These are phyloP conservation scores for Thelonectria rubi DNA, from an alignment of 2,329 filamentous ascomycete genomes.

Conservation along the genomic window DNA sequence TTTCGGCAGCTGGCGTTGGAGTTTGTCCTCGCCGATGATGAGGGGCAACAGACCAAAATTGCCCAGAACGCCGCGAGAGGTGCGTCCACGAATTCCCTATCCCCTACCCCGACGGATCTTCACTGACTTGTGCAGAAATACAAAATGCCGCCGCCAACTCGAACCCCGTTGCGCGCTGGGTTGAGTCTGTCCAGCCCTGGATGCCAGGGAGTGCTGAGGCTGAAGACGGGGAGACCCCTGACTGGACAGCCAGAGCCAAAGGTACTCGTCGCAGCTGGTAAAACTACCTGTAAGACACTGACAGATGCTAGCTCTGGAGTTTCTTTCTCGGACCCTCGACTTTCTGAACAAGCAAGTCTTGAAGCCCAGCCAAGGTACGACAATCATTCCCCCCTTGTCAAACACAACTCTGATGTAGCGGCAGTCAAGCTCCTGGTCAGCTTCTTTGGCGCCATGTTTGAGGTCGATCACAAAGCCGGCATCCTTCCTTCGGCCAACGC, in stretches of 20 bases:
- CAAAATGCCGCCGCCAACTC: constrained; percentile 54
- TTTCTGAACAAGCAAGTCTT: constrained; percentile 57
- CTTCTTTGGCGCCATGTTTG: constrained; percentile 68
- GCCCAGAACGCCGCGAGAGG: constrained; percentile 57
- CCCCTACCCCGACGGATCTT: background rate
- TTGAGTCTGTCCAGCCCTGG: constrained; percentile 64
- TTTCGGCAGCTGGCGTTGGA: constrained; percentile 63
- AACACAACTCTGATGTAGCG: constrained; percentile 20
- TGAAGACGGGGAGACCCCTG: constrained; percentile 54
- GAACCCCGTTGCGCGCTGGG: constrained; percentile 62
- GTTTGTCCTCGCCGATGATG: constrained; percentile 63
- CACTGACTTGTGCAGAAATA: constrained; percentile 49
- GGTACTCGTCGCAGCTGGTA: constrained; percentile 44
- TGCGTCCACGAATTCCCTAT: constrained; percentile 31
- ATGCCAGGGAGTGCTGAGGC: constrained; percentile 56
- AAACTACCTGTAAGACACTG: background rate
- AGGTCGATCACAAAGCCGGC: constrained; percentile 67
- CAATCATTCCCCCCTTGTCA: background rate
- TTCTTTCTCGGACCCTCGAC: constrained; percentile 63
- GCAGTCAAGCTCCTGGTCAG: constrained; percentile 57
- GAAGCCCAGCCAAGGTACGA: constrained; percentile 59
- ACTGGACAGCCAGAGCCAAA: constrained; percentile 64
- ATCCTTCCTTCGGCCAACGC: constrained; percentile 63
- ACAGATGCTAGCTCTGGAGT: constrained; percentile 58
- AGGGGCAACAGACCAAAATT: constrained; percentile 51